Percentiles rank a stretch among this genome's conserved stretches.
phyloP scores from a whole-genome alignment of 495 filamentous ascomycete species.

The Lasiosphaeria hispida region DNA sequence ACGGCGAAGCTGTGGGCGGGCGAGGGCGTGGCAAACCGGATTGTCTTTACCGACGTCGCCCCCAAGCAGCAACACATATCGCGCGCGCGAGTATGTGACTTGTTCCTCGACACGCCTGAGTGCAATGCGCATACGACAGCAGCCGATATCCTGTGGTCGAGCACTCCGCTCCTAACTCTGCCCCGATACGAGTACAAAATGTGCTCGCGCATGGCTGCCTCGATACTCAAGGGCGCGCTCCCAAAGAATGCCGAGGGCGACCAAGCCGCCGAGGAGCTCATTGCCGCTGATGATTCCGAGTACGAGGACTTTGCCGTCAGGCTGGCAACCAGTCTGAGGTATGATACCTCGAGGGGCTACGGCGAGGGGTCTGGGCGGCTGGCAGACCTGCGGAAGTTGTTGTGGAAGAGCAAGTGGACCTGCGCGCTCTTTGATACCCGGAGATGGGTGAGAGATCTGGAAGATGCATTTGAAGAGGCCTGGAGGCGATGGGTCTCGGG shows the following conservation, averaged over 20 bases:
- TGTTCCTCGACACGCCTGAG: slow-evolving; percentile 96
- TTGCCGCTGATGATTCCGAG: slow-evolving; percentile 69
- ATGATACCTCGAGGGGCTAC: slow-evolving; percentile 40
- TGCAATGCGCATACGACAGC: slow-evolving; percentile 98
- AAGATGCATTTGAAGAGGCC: slow-evolving; percentile 81
- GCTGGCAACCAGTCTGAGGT: slow-evolving; percentile 66
- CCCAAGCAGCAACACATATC: slow-evolving; percentile 94
- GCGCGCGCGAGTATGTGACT: slow-evolving; percentile 84
- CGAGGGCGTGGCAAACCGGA: slow-evolving; percentile 80
- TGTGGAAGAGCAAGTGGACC: slow-evolving; percentile 78
- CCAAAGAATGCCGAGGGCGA: slow-evolving; percentile 65
- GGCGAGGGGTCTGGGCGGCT: slow-evolving; percentile 66
- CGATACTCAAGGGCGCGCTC: slow-evolving; percentile 84
- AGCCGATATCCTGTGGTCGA: slow-evolving; percentile 93
- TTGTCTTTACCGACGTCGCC: slow-evolving; percentile 95
- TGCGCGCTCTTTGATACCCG: slow-evolving; percentile 88
- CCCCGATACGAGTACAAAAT: slow-evolving; percentile 97
- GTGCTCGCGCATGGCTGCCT: slow-evolving; percentile 97
- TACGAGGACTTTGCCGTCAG: slow-evolving; percentile 81
- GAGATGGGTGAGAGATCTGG: slow-evolving; percentile 89
- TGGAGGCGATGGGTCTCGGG: slow-evolving; percentile 86
- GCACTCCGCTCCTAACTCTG: slow-evolving; percentile 89
- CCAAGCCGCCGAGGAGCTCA: slow-evolving; percentile 69
- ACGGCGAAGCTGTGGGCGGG: slow-evolving; percentile 84
- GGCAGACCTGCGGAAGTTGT: slow-evolving; percentile 69